Evolutionary conservation across 768 basidiomycete species (phyloP).

Genomic region (Termitomyces sp.): DNA sequence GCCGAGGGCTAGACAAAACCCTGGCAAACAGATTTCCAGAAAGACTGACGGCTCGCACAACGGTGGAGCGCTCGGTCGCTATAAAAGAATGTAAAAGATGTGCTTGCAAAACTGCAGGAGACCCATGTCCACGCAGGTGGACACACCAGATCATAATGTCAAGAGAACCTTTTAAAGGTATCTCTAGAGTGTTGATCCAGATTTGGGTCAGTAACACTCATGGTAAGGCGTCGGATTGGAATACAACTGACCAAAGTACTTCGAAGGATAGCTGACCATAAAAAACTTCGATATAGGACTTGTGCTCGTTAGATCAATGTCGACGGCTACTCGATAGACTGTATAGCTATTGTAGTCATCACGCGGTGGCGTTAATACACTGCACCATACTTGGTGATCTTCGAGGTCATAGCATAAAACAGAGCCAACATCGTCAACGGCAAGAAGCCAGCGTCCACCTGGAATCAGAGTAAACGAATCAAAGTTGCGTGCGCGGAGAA

Average conservation of each 20-base stretch:
- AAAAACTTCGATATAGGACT: not conserved
- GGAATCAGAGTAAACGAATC: not conserved
- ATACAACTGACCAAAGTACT: not conserved
- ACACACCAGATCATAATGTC: not conserved
- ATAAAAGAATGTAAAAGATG: not conserved
- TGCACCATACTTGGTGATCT: not conserved
- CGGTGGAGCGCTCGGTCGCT: not conserved
- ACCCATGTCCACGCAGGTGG: not conserved
- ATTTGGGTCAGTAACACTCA: not conserved
- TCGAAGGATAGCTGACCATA: not conserved
- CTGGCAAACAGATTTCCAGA: not conserved
- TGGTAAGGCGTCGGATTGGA: not conserved
- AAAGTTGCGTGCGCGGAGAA: not conserved
- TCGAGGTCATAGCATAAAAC: not conserved
- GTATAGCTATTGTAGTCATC: not conserved
- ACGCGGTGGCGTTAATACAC: not conserved
- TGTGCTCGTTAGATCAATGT: not conserved
- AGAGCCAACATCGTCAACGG: too few relatives aligned
- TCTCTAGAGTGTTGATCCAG: too few relatives aligned
- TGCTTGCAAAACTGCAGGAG: not conserved
- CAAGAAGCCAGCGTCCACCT: not conserved
- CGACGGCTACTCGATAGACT: not conserved
- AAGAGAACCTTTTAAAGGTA: not conserved
- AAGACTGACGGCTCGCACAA: not conserved
- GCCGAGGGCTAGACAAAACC: not conserved